Percentiles rank a stretch among this genome's conserved stretches.
Conservation (phyloP, 345 rosid species). For the Euphorbia lathyris region DNA sequence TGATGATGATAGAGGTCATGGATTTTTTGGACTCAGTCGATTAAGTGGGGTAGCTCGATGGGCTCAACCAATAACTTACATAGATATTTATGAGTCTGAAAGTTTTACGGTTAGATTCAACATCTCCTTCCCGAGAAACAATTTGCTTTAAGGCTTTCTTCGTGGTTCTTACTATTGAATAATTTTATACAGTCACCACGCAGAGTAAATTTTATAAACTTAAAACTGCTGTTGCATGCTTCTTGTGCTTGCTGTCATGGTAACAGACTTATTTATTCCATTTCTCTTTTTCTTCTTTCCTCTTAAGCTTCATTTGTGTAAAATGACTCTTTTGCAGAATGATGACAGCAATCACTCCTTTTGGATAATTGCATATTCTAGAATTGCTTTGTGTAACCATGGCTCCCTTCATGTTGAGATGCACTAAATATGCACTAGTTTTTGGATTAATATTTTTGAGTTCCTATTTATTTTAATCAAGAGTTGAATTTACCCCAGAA, state of each 20-base stretch:
- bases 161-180: background rate
- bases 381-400: background rate
- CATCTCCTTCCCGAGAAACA: background rate
- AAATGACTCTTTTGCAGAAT: background rate
- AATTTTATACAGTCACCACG: background rate
- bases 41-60: constrained; percentile 61
- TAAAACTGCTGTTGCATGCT: background rate
- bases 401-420: background rate
- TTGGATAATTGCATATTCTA: background rate
- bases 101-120: constrained; percentile 58
- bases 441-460: background rate
- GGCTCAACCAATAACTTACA: constrained; percentile 89
- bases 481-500: background rate
- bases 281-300: background rate
- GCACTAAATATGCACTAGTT: background rate
- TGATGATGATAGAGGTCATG: constrained; percentile 88
- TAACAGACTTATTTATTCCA: background rate
- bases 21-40: constrained; percentile 51
- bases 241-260: background rate
- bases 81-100: constrained; percentile 64
- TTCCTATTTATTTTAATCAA: background rate
- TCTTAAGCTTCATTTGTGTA: background rate
- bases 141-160: background rate
- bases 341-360: background rate
- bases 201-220: background rate